phyloP scores from a whole-genome alignment of 2,329 filamentous ascomycete species.

The Diplodia mutila region DNA sequence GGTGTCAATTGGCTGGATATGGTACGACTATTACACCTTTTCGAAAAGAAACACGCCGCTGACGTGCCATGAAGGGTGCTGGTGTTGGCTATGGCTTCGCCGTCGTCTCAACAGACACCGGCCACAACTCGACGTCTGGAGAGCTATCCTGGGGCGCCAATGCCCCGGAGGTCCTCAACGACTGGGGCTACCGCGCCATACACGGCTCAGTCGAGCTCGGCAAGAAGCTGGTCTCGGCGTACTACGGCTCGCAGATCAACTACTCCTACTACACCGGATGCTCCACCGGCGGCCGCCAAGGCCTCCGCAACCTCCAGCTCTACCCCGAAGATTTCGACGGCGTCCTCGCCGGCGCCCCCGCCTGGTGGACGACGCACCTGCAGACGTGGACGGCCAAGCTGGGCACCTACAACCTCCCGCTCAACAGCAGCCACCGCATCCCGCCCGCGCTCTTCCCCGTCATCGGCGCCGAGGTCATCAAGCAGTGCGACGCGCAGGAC shows the following conservation, averaged over 20 bases:
- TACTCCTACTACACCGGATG: conserved; percentile 60
- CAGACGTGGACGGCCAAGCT: conserved; percentile 51
- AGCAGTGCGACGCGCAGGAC: conserved; percentile 23
- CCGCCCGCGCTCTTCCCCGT: conserved; percentile 3
- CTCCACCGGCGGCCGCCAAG: conserved; percentile 63
- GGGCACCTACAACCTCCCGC: conserved; percentile 32
- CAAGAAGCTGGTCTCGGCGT: conserved; percentile 53
- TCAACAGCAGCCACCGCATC: conserved; percentile 19
- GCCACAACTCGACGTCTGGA: conserved; percentile 45
- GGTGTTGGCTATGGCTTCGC: conserved; percentile 48
- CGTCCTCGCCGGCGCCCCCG: conserved; percentile 56
- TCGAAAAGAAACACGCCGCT: background rate
- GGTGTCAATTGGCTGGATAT: conserved; percentile 56
- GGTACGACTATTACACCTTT: conserved; percentile 28
- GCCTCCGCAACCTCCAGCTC: conserved; percentile 56
- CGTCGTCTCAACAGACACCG: conserved; percentile 50
- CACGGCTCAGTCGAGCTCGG: conserved; percentile 56
- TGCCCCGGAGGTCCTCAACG: conserved; percentile 42
- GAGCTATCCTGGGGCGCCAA: conserved; percentile 46
- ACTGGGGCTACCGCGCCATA: conserved; percentile 39
- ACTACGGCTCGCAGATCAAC: conserved; percentile 47
- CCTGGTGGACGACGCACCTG: conserved; percentile 57
- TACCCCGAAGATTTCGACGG: conserved; percentile 64
- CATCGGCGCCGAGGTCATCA: conserved; percentile 19
- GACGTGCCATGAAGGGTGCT: conserved; percentile 30